These are phyloP conservation scores for Pittosporum tobira DNA, from an alignment of 129 eudicot genomes.

Conservation along the genomic window DNA sequence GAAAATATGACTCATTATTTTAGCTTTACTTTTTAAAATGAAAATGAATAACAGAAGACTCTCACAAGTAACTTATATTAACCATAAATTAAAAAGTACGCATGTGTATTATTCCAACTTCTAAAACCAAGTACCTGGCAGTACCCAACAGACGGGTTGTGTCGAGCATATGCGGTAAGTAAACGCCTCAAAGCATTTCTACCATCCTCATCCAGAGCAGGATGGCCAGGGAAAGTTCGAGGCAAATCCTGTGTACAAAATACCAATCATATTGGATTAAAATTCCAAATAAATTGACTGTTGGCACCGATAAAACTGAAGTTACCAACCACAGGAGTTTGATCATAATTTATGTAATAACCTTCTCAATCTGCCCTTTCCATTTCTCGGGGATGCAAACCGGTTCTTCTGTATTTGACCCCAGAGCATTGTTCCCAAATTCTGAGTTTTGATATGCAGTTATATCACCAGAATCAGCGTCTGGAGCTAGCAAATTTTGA, in stretches of 20 bases:
- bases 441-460: conserved; percentile 23
- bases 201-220: conserved; percentile 93
- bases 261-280: conserved; percentile 2
- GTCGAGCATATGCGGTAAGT: conserved; percentile 96
- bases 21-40: background rate
- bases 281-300: background rate
- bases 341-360: conserved; percentile 17
- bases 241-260: conserved; percentile 69
- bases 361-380: conserved; percentile 98
- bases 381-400: conserved; percentile 61
- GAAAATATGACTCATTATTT: background rate
- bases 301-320: conserved; percentile 7
- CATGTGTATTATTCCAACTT: no score
- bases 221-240: conserved; percentile 95
- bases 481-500: conserved; percentile 50
- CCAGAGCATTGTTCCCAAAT: conserved; percentile 29
- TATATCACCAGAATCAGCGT: conserved; percentile 24
- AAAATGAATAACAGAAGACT: conserved; percentile 1
- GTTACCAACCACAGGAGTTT: background rate
- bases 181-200: conserved; percentile 94
- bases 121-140: conserved; percentile 56
- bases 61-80: no score
- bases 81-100: no score
- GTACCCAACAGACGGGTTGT: conserved; percentile 92
- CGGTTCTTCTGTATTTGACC: conserved; percentile 31